Evolutionary conservation across 306 rosid genomes (phyloP).

Genomic region (Nissolia schottii): DNA sequence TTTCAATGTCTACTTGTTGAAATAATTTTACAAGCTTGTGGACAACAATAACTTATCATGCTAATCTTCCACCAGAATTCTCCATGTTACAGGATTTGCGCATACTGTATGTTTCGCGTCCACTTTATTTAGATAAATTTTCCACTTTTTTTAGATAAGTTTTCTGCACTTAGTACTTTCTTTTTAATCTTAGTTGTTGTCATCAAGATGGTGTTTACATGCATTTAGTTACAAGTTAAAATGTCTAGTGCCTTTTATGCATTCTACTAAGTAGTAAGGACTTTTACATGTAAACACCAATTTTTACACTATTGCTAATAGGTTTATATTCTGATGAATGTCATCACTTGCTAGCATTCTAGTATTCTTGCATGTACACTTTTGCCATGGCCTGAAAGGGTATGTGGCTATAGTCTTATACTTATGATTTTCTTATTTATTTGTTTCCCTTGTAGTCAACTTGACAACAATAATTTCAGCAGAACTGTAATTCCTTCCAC

Average conservation of each 20-base stretch:
- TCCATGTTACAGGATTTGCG: constrained; percentile 32
- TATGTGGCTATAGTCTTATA: no score
- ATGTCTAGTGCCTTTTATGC: no score
- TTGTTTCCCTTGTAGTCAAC: constrained; percentile 34
- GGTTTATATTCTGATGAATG: no score
- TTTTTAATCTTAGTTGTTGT: neutral
- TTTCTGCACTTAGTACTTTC: neutral
- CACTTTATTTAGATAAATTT: constrained; percentile 11
- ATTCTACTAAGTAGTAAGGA: no score
- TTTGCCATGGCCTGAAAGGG: no score
- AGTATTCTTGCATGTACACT: no score
- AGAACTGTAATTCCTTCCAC: constrained; percentile 37
- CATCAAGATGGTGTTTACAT: neutral
- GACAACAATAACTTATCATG: constrained; percentile 63
- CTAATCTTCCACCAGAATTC: constrained; percentile 49
- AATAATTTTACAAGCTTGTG: constrained; percentile 47
- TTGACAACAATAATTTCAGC: constrained; percentile 45
- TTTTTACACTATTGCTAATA: no score
- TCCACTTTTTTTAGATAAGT: constrained; percentile 14
- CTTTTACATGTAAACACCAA: no score
- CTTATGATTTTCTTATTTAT: no score
- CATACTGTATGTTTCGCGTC: constrained; percentile 42
- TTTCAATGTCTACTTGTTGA: constrained; percentile 13
- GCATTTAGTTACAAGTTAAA: no score
- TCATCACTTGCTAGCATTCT: no score